Evolutionary conservation across 2,329 filamentous ascomycete genomes (phyloP), one percentile per base, ranked within the genome.

Genomic region (Neofusicoccum ribis): DNA sequence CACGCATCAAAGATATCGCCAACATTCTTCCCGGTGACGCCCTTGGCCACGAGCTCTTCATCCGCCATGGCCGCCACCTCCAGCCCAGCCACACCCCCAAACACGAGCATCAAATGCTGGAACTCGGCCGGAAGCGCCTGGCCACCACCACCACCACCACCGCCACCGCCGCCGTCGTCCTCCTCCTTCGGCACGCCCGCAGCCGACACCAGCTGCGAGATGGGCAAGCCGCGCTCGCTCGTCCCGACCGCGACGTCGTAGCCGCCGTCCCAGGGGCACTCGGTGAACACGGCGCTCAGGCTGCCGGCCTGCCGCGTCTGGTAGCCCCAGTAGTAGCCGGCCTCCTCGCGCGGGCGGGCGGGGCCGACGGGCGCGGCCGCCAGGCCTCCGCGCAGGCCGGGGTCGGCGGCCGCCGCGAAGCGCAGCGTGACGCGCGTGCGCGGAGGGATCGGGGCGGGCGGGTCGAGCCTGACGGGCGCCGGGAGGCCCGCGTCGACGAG

Each of bases 241-340:
- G 92, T 96, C 15, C 92, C 92, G 69, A 96, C 88, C 70, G 88
- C 91, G 65, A 93, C 67, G 76, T 96, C 91, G 77, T 96, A 96
- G 12, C 92, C 92, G 51, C 86, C 87, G 64, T 91, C 87, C 73
- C 86, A 92, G 0, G 87, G 84, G 69, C 87, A 89, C 74, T 93
- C 91, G 3, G 91, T 93, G 72, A 94, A 93, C 7, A 96, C 87
- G 5, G 84, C 81, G 5, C 90, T 90, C 5, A 96, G 83, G 2
- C 86, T 89, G 4, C 77, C 72, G 41, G 88, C 88, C 67, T 84
- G 86, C 31, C 92, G 86, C 3, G 93, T 87, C 8, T 81, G 84
- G 76, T 90, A 96, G 51, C 92, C 92, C 92, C 92, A 96, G 79
- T 93, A 96, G 77, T 92, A 95, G 0, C 92, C 92, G 1, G 82